A percentile compares a stretch with the other conserved stretches of the same genome.
Evolutionary conservation across 176 grass and related monocot genomes (phyloP).

Genomic region (Echinochloa phyllopogon): DNA sequence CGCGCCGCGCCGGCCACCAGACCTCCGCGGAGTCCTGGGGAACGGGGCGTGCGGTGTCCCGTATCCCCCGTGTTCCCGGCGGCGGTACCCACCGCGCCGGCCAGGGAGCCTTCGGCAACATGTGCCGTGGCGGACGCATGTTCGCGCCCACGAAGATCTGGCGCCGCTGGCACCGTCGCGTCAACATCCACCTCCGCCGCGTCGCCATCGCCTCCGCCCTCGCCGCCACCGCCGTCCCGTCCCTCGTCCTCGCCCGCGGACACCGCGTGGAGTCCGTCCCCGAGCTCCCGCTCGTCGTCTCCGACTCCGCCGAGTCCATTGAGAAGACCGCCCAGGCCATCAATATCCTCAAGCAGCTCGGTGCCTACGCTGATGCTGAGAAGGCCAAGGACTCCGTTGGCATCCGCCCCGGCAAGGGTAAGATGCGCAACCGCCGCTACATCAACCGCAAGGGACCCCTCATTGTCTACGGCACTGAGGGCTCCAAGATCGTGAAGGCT

Average conservation of each 20-base stretch:
- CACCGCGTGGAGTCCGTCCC: conserved; percentile 73
- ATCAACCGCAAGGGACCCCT: conserved; percentile 85
- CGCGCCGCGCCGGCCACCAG: conserved; percentile 77
- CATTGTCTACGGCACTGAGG: conserved; percentile 79
- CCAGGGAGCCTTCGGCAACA: conserved; percentile 95
- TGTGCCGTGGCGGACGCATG: conserved; percentile 91
- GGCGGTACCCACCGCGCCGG: conserved; percentile 85
- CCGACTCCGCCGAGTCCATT: conserved; percentile 61
- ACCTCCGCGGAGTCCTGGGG: conserved; percentile 87
- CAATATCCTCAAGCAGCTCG: conserved; percentile 79
- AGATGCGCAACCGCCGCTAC: conserved; percentile 87
- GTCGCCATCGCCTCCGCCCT: conserved; percentile 67
- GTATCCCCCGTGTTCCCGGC: conserved; percentile 79
- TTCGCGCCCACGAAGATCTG: conserved; percentile 84
- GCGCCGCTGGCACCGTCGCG: conserved; percentile 73
- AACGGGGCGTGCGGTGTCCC: conserved; percentile 78
- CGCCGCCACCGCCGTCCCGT: conserved; percentile 71
- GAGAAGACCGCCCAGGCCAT: conserved; percentile 90
- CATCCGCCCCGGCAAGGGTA: conserved; percentile 77
- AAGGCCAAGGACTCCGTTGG: conserved; percentile 79
- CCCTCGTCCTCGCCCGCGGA: conserved; percentile 74
- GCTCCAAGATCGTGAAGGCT: conserved; percentile 87
- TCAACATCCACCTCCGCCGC: conserved; percentile 63
- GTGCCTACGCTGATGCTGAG: conserved; percentile 72
- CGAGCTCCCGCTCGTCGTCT: conserved; percentile 79